Evolutionary conservation across 208 protist genomes (phyloP), one percentile per base, ranked within the genome.

Genomic region (Leishmania tropica): DNA sequence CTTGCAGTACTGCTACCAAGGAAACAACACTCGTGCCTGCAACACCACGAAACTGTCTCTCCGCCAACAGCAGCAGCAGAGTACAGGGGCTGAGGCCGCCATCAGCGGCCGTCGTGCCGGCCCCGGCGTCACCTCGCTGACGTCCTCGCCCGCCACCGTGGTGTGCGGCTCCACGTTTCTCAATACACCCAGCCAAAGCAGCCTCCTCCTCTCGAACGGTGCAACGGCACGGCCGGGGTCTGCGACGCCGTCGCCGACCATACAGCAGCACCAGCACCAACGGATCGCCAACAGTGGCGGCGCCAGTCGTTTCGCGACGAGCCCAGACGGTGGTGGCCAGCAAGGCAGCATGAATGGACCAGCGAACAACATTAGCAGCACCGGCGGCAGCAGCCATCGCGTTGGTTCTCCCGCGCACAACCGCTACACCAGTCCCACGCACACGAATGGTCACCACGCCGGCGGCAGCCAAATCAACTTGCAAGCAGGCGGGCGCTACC

Each of bases 251-350:
- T 72, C 64, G 48, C 47, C 64, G 6, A 80, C 62, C 24, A 21
- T 24, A 31, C 68, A 79, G 35, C 62, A 64, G 62, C 76, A 79
- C 15, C 65, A 81, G 24, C 67, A 81, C 13, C 78, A 58, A n/a
- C 78, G 62, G 19, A 31, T 31, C 21, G 19, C 37, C 40, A 64
- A 68, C 67, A 81, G 35, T 51, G 71, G 81, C 37, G 67, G 3
- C 24, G 48, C 31, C 8, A 72, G 73, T 28, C 75, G 45, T 53
- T 54, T 48, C 40, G 72, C 78, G 35, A 80, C 83, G 6, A 86
- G 78, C 31, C 78, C 78, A 54, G 68, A 51, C 28, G 62, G 78
- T n/a, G 75, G 72, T 65, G 76, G 73, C 28, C 82, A 75, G 45
- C 82, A 78, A 31, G 78, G 76, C 48, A 82, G 76, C 78, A 74